These are phyloP conservation scores for Daldinia loculata DNA, from an alignment of 495 filamentous ascomycete genomes.

Conservation along the genomic window DNA sequence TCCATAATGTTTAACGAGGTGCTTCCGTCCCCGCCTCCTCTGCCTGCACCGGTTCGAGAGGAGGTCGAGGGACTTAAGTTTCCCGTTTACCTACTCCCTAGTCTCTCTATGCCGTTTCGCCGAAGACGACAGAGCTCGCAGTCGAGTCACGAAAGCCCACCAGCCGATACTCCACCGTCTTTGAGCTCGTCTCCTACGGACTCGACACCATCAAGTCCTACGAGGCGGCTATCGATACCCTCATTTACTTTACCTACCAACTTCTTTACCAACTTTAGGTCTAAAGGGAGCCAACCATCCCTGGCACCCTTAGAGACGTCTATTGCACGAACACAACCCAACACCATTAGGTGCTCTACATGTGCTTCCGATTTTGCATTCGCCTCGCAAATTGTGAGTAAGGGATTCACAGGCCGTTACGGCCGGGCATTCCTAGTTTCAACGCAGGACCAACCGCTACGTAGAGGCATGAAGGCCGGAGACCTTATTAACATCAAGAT, in stretches of 20 bases:
- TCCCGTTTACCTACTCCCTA: constrained; percentile 60
- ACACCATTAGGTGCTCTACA: constrained; percentile 72
- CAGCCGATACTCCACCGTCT: constrained; percentile 39
- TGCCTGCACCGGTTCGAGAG: constrained; percentile 29
- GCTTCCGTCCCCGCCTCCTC: constrained; percentile 23
- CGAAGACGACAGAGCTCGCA: constrained; percentile 44
- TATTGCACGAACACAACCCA: constrained; percentile 49
- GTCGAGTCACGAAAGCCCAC: not conserved
- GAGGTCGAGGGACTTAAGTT: constrained; percentile 42
- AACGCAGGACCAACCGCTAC: constrained; percentile 50
- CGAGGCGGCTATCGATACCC: constrained; percentile 22
- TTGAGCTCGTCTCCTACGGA: constrained; percentile 48
- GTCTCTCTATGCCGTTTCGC: constrained; percentile 55
- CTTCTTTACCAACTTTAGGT: constrained; percentile 22
- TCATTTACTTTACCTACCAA: constrained; percentile 30
- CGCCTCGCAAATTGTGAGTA: constrained; percentile 82
- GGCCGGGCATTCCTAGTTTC: constrained; percentile 91
- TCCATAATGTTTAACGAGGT: constrained; percentile 40
- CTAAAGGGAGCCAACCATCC: constrained; percentile 19
- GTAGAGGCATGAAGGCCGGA: constrained; percentile 22
- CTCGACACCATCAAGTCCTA: constrained; percentile 35
- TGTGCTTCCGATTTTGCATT: constrained; percentile 81
- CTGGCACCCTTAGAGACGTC: constrained; percentile 12
- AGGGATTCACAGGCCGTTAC: constrained; percentile 93
- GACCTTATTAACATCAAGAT: constrained; percentile 58